Conservation (phyloP, 2,329 filamentous ascomycete genomes). For the Chaetomium sp. region DNA sequence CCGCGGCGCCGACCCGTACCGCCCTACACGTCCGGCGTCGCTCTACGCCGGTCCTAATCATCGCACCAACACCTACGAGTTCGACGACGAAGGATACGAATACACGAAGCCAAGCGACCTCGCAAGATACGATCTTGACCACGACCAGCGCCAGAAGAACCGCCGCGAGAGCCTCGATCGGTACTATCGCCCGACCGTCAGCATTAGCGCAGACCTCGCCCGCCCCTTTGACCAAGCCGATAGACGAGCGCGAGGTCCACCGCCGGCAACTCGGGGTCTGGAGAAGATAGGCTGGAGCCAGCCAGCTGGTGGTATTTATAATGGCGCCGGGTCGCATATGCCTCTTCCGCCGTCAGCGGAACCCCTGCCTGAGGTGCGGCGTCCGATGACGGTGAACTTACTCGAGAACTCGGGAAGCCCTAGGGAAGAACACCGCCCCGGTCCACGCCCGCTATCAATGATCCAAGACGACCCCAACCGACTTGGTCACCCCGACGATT, state of each 20-base stretch:
- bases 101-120: conserved; percentile 66
- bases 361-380: conserved; percentile 42
- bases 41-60: conserved; percentile 50
- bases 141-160: conserved; percentile 47
- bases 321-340: conserved; percentile 49
- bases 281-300: conserved; percentile 62
- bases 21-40: conserved; percentile 50
- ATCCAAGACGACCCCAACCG: conserved; percentile 54
- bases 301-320: conserved; percentile 47
- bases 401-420: conserved; percentile 44
- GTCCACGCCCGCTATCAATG: conserved; percentile 53
- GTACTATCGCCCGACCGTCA: conserved; percentile 59
- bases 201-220: conserved; percentile 51
- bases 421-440: conserved; percentile 38
- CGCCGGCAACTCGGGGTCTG: conserved; percentile 69
- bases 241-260: conserved; percentile 55
- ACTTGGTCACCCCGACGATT: conserved; percentile 50
- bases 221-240: conserved; percentile 46
- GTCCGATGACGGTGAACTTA: conserved; percentile 35
- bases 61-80: conserved; percentile 52
- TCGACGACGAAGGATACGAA: conserved; percentile 62
- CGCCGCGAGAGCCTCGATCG: conserved; percentile 60
- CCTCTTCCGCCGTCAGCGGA: conserved; percentile 49
- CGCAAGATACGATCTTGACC: conserved; percentile 62
- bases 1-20: conserved; percentile 50